phyloP scores from a whole-genome alignment of 306 rosid genomes.

The Dicorynia guianensis region DNA sequence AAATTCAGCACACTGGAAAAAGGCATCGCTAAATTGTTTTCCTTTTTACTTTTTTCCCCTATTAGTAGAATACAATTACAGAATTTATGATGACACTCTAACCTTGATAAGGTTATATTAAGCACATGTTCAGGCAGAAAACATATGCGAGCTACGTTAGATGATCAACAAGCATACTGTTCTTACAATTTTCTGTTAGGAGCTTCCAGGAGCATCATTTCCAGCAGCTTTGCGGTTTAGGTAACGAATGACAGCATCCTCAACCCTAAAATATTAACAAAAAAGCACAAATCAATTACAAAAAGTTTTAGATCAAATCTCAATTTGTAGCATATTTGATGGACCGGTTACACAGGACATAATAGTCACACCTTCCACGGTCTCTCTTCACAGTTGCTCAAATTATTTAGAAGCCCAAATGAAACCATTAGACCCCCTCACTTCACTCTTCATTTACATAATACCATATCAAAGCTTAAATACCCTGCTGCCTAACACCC shows the following conservation, averaged over 20 bases:
- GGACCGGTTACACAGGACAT: background rate
- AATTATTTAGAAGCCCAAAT: background rate
- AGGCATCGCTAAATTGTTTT: too few relatives aligned
- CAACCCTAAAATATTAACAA: constrained; percentile 65
- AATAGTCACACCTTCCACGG: constrained; percentile 3
- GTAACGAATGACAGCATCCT: constrained; percentile 91
- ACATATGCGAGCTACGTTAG: constrained; percentile 17
- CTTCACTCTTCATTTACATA: constrained; percentile 20
- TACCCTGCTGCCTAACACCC: constrained; percentile 22
- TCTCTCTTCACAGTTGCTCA: constrained; percentile 20
- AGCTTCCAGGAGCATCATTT: constrained; percentile 72
- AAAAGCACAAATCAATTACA: constrained; percentile 33
- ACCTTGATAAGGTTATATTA: too few relatives aligned
- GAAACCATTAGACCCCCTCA: background rate
- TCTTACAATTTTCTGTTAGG: constrained; percentile 46
- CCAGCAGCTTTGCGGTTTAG: constrained; percentile 83
- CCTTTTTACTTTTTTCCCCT: background rate
- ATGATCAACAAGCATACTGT: constrained; percentile 32
- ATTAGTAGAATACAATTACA: background rate
- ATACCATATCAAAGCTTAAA: constrained; percentile 12
- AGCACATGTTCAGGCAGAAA: constrained; percentile 16
- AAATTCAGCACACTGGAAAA: too few relatives aligned
- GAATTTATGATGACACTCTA: background rate
- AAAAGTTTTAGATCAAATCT: background rate
- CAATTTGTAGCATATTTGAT: too few relatives aligned